Conservation (phyloP, 768 basidiomycete species). For the Pholiota molesta region DNA sequence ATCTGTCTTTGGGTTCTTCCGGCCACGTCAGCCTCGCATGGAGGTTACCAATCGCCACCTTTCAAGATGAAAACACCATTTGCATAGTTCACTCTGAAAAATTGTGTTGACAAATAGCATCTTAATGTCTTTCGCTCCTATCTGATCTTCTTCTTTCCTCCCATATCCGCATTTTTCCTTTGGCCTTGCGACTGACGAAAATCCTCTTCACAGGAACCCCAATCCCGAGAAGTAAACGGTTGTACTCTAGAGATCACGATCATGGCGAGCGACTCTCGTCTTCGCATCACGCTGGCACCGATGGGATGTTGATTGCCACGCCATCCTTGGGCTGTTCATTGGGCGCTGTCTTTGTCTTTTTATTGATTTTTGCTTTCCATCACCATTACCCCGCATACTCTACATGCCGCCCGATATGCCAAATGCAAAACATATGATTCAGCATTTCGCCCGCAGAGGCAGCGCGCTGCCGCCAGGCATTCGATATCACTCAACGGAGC, state of each 20-base stretch:
- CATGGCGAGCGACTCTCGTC: constrained; percentile 10
- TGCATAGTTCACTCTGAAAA: constrained; percentile 99
- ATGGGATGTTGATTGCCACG: constrained; percentile 1
- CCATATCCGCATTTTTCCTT: constrained; percentile 16
- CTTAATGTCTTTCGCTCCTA: constrained; percentile 99
- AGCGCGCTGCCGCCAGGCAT: background rate
- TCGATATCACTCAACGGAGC: background rate
- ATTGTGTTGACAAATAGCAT: constrained; percentile 84
- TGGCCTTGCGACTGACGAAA: constrained; percentile 26
- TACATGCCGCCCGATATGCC: constrained; percentile 3
- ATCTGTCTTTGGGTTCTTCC: background rate
- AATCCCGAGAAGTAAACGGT: constrained; percentile 59
- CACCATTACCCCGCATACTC: constrained; percentile 2
- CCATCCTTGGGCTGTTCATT: constrained; percentile 2
- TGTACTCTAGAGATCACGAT: constrained; percentile 17
- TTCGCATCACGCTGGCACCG: constrained; percentile 15
- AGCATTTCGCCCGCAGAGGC: background rate
- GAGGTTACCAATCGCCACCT: constrained; percentile 4
- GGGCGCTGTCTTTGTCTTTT: constrained; percentile 1
- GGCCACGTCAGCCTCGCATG: background rate
- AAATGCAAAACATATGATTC: constrained; percentile 2
- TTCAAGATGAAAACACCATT: constrained; percentile 60
- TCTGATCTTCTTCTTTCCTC: constrained; percentile 60
- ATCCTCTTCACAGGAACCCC: constrained; percentile 50
- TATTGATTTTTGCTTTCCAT: constrained; percentile 3